Evolutionary conservation across 2,329 filamentous ascomycete species (phyloP).

Genomic region (Hymenoscyphus scutula): DNA sequence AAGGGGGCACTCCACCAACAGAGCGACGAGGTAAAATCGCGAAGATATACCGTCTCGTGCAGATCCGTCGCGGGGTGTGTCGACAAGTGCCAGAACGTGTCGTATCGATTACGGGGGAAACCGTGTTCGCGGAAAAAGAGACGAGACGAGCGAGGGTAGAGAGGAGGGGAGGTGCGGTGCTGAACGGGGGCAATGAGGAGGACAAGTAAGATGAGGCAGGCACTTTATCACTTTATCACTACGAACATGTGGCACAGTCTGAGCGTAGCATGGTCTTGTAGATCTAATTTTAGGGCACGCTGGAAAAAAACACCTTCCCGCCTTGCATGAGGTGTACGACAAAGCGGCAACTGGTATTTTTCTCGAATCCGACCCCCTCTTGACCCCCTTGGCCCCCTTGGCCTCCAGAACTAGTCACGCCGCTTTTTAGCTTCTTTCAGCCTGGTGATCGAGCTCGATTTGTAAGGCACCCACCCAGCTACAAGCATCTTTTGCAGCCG

Average conservation of each 20-base stretch:
- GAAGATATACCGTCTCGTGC: neutral
- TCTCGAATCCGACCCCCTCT: no score
- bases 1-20: neutral
- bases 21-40: neutral
- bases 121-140: neutral
- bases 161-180: no score
- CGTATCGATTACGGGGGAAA: neutral
- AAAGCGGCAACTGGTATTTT: no score
- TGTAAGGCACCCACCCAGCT: no score
- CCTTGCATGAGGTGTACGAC: no score
- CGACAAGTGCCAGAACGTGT: no score
- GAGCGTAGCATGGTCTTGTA: constrained; percentile 12
- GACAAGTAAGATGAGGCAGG: no score
- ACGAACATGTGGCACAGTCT: constrained; percentile 10
- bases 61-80: neutral
- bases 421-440: neutral
- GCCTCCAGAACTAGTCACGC: no score
- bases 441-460: neutral
- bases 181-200: no score
- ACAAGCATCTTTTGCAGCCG: no score
- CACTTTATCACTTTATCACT: neutral
- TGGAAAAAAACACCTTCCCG: constrained; percentile 8
- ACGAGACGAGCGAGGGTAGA: no score
- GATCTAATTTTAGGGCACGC: constrained; percentile 17
- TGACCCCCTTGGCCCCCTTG: no score